Conservation (phyloP, 75 land plant genomes). For the Pinus albicaulis region DNA sequence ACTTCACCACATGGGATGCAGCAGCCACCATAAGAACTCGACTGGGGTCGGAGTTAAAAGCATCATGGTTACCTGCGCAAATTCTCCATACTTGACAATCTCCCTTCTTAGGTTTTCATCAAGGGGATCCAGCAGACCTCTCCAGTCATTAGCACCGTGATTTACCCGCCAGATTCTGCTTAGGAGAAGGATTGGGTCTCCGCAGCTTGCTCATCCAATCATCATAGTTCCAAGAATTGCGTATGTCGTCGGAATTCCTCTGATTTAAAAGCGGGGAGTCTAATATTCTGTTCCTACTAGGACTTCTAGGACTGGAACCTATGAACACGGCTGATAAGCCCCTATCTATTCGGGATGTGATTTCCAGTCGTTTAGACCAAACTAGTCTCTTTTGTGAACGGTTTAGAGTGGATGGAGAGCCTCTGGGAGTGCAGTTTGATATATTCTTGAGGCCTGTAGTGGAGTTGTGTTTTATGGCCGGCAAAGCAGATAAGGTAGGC, state of each 20-base stretch:
- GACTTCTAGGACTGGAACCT: neutral
- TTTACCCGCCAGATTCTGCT: slow-evolving; percentile 13
- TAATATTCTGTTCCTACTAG: neutral
- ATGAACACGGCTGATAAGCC: neutral
- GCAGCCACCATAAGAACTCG: slow-evolving; percentile 3
- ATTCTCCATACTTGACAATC: slow-evolving; percentile 62
- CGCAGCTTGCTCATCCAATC: no score
- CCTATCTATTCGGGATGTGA: neutral
- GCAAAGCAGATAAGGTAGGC: neutral
- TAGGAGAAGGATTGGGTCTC: slow-evolving; percentile 24
- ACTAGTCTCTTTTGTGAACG: neutral
- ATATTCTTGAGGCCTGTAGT: neutral
- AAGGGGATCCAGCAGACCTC: slow-evolving; percentile 60
- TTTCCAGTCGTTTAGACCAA: neutral
- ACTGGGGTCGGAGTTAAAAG: slow-evolving; percentile 6
- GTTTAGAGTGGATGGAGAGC: neutral
- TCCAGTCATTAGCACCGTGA: slow-evolving; percentile 63
- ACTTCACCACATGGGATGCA: neutral
- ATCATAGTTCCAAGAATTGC: no score
- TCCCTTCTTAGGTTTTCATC: slow-evolving; percentile 62
- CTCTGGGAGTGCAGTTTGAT: neutral
- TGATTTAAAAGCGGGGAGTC: neutral
- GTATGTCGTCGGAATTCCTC: no score
- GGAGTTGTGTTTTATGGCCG: neutral
- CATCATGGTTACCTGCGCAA: slow-evolving; percentile 23